These are phyloP conservation scores for Rhizopus microsporus DNA, from an alignment of 371 early-diverging fungal species.

Conservation along the genomic window DNA sequence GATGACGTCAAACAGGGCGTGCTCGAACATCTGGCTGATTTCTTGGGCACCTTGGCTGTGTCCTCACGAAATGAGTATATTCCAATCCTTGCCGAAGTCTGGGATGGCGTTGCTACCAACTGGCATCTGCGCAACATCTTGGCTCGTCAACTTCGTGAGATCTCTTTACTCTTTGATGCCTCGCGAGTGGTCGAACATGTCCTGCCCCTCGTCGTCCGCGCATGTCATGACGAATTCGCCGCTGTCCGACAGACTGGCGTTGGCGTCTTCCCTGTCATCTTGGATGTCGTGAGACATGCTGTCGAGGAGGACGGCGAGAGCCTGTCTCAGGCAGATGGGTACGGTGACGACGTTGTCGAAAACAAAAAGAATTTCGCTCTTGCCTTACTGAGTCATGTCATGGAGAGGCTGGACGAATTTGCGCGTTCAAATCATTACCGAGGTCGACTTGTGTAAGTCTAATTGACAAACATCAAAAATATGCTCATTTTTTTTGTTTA, in stretches of 20 bases:
- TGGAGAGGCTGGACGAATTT: slow-evolving; percentile 52
- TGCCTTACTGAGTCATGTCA: slow-evolving; percentile 47
- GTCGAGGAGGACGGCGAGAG: slow-evolving; percentile 51
- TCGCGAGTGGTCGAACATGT: slow-evolving; percentile 53
- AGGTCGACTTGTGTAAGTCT: slow-evolving; percentile 41
- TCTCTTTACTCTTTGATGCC: slow-evolving; percentile 55
- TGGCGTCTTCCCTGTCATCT: slow-evolving; percentile 49
- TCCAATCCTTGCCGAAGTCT: slow-evolving; percentile 54
- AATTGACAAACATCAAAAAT: not conserved
- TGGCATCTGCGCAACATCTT: slow-evolving; percentile 62
- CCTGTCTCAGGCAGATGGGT: slow-evolving; percentile 34
- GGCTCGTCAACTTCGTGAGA: slow-evolving; percentile 52
- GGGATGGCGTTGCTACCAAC: slow-evolving; percentile 60
- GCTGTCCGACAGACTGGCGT: slow-evolving; percentile 61
- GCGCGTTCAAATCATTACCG: slow-evolving; percentile 45
- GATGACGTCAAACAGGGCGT: slow-evolving; percentile 67
- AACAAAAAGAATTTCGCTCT: slow-evolving; percentile 42
- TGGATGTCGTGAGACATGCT: slow-evolving; percentile 49
- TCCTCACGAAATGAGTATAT: slow-evolving; percentile 56
- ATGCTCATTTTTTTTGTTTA: not conserved
- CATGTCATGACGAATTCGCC: slow-evolving; percentile 59
- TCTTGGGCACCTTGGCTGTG: slow-evolving; percentile 54
- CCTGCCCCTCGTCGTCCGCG: slow-evolving; percentile 55
- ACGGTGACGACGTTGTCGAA: slow-evolving; percentile 33
- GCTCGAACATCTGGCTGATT: slow-evolving; percentile 59